phyloP scores from a whole-genome alignment of 1,284 basidiomycete genomes.

The Cryptococcus jaspeensis region DNA sequence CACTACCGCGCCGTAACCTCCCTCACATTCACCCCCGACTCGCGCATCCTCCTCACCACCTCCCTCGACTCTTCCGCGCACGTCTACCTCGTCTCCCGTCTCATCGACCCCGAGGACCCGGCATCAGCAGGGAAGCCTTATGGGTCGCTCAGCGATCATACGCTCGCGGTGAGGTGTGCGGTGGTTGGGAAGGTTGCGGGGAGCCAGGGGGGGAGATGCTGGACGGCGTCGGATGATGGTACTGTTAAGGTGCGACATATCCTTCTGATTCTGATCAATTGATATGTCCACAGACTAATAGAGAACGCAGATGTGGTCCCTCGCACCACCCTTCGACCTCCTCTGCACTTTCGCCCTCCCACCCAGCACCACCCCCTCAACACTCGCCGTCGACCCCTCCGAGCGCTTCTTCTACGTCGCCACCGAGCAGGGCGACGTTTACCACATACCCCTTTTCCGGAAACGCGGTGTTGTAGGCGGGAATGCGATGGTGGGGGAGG shows the following conservation, averaged over 20 bases:
- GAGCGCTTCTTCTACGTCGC: slow-evolving; percentile 88
- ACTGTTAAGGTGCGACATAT: slow-evolving; percentile 73
- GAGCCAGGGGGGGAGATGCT: slow-evolving; percentile 40
- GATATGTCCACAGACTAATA: neutral
- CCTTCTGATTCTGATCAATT: neutral
- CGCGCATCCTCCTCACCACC: slow-evolving; percentile 74
- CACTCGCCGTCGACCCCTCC: slow-evolving; percentile 72
- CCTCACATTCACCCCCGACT: slow-evolving; percentile 78
- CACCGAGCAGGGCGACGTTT: slow-evolving; percentile 66
- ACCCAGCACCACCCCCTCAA: slow-evolving; percentile 55
- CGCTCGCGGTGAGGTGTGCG: slow-evolving; percentile 80
- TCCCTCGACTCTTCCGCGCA: slow-evolving; percentile 85
- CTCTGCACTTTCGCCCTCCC: slow-evolving; percentile 86
- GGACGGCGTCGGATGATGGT: slow-evolving; percentile 82
- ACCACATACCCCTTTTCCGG: slow-evolving; percentile 77
- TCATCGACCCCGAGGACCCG: slow-evolving; percentile 34
- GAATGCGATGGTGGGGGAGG: slow-evolving; percentile 48
- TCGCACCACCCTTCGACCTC: slow-evolving; percentile 66
- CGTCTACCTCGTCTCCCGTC: slow-evolving; percentile 76
- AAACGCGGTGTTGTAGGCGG: slow-evolving; percentile 56
- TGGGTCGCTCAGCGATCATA: slow-evolving; percentile 84
- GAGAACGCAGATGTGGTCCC: slow-evolving; percentile 68
- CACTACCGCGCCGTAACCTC: slow-evolving; percentile 88
- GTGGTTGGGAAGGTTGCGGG: slow-evolving; percentile 61
- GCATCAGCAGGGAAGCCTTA: slow-evolving; percentile 59